Evolutionary conservation across 495 filamentous ascomycete species (phyloP).

Genomic region (Bombardia bombarda): DNA sequence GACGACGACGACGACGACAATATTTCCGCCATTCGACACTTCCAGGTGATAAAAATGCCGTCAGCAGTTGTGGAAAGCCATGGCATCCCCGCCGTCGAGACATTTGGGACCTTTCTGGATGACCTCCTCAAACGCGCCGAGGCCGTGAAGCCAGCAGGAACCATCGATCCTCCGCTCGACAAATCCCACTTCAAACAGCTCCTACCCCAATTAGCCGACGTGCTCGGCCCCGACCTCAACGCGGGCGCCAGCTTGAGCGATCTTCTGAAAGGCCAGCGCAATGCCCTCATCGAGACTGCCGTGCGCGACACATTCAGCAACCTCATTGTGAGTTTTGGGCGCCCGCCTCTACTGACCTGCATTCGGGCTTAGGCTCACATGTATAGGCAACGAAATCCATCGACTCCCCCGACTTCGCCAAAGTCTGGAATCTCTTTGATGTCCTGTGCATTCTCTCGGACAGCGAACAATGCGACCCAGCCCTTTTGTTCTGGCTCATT

Average conservation of each 20-base stretch:
- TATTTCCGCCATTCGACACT: not conserved
- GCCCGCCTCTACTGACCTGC: not conserved
- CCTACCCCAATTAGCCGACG: slow-evolving; percentile 29
- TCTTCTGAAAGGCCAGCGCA: slow-evolving; percentile 38
- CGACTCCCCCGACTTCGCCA: slow-evolving; percentile 62
- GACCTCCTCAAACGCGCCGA: slow-evolving; percentile 57
- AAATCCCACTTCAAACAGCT: slow-evolving; percentile 49
- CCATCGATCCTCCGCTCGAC: slow-evolving; percentile 72
- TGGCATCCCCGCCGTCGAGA: slow-evolving; percentile 48
- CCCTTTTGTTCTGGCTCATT: slow-evolving; percentile 78
- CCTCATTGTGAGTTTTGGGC: slow-evolving; percentile 53
- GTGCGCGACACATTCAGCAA: slow-evolving; percentile 70
- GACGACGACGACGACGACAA: not conserved
- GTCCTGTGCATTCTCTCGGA: slow-evolving; percentile 82
- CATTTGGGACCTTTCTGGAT: slow-evolving; percentile 48
- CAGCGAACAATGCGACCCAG: slow-evolving; percentile 72
- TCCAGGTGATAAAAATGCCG: slow-evolving; percentile 28
- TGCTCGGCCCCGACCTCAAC: slow-evolving; percentile 20
- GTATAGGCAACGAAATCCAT: slow-evolving; percentile 60
- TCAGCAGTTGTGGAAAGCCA: slow-evolving; percentile 29
- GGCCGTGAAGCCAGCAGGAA: slow-evolving; percentile 52
- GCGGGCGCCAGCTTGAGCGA: slow-evolving; percentile 13
- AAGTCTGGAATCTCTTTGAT: slow-evolving; percentile 90
- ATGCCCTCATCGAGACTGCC: slow-evolving; percentile 68
- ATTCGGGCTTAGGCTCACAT: slow-evolving; percentile 5